Base-by-base conservation (phyloP, 2,329 filamentous ascomycete genomes). In the Lasiodiplodia hormozganensis region DNA sequence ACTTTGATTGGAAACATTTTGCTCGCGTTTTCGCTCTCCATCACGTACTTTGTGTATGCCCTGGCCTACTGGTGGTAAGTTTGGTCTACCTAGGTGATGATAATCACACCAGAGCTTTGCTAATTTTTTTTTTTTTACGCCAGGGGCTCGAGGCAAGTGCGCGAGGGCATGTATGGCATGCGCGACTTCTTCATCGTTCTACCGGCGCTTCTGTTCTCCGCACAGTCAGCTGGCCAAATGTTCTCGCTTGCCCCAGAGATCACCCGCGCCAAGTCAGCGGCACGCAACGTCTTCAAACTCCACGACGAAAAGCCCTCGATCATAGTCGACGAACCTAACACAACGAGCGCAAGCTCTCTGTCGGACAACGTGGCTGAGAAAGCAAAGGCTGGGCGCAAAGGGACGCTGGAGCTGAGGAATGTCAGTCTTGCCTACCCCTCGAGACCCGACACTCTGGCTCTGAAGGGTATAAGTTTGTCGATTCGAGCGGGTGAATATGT, bases 21-120 rank as follows among this genome's bases (percentile, higher is more conserved):
- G 16, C 76, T 84, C 23, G 81, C 82, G 0, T 79, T 83, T 60
- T 82, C 82, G 4, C 75, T 83, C 28, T 79, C 81, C 0, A 76
- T 83, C 21, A 82, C 82, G 0, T 83, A 84, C 70, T 83, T 84
- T 70, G 80, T 84, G 1, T 84, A 84, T 69, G 82, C 82, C 38
- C 71, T 84, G 38, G 82, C 82, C 31, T 84, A 84, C 72, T 84
- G 82, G 82, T 84, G 82, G 82, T 74, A 71, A 54, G 71, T 72
- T 74, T 71, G 49, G 71, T 72, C 21, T 25, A 25, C 25, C 25
- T 25, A 43, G 21, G 34, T n/a, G 16, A n/a, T 7, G 14, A 4
- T 7, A 5, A 47, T 21, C 36, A 49, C 21, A 21, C 31, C 16
- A 21, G 40, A 47, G 21, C 25, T 10, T 28, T 25, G 21, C 68